Base-by-base conservation (phyloP, 768 basidiomycete genomes). In the Guyanaporus albipodus region DNA sequence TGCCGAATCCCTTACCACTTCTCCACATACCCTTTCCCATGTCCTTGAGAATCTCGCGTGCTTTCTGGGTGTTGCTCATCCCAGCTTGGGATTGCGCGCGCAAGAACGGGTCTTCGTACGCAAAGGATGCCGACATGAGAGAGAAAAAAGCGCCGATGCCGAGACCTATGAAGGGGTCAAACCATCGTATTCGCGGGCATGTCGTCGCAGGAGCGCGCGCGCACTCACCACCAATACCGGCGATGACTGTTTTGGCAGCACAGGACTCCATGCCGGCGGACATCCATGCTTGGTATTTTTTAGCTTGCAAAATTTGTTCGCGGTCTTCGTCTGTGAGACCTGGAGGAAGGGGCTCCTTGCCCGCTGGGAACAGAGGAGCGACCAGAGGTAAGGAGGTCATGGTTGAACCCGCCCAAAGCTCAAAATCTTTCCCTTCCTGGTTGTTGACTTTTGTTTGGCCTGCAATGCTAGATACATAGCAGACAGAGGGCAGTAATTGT, bases 71-170 rank as follows among this genome's bases (percentile, higher is more conserved):
- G 36, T 79, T 79, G 49, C 69, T 80, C 69, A 83, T 58, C 11
- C 72, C 76, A 10, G 72, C 72, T 55, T 78, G 75, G 9, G 75
- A 73, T 57, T 80, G 77, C 38, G 80, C 72, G 26, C 88, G 82
- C 28, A 89, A 75, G 36, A 91, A 70, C 10, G 94, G 93, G 64
- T 97, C 94, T 66, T 97, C 95, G 63, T 96, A 95, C 27, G 87
- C 85, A 64, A 98, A 94, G 23, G 92, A 91, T 17, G 92, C 75
- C 27, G 89, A 91, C 95, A 98, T 97, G 49, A 97, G 76, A 2
- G 92, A 91, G 71, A 98, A 91, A 75, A 97, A 93, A 26, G 86
- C 93, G 49, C 95, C 95, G 34, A 96, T 78, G 10, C 79, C 94
- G 56, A 98, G 83, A 38, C 95, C 94, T 96, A 53, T 21, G 9